Percentiles rank a stretch among this genome's conserved stretches.
Conservation (phyloP, 2,329 filamentous ascomycete genomes). For the Coniochaeta ligniaria region DNA sequence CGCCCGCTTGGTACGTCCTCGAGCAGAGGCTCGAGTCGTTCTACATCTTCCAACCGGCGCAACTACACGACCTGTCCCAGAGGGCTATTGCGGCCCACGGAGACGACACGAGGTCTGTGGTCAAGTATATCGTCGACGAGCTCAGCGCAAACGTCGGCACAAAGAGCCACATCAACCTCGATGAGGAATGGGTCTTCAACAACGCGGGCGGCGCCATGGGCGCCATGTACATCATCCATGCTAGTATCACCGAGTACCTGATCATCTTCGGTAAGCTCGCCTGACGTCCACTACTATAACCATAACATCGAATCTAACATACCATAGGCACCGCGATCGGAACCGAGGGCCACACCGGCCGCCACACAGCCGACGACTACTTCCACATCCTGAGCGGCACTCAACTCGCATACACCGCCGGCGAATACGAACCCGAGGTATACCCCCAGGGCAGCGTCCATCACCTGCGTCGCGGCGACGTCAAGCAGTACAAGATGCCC, state of each 20-base stretch:
- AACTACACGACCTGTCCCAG: slow-evolving; percentile 62
- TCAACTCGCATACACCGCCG: slow-evolving; percentile 68
- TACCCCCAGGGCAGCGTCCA: slow-evolving; percentile 65
- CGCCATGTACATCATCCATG: slow-evolving; percentile 83
- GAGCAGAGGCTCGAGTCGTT: slow-evolving; percentile 55
- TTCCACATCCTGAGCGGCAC: slow-evolving; percentile 82
- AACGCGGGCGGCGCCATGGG: slow-evolving; percentile 90
- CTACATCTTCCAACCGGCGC: slow-evolving; percentile 67
- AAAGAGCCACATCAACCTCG: slow-evolving; percentile 52
- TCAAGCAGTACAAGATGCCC: slow-evolving; percentile 81
- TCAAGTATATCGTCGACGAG: slow-evolving; percentile 63
- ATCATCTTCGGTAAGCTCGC: slow-evolving; percentile 63
- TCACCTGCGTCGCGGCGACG: slow-evolving; percentile 61
- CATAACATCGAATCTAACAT: neutral
- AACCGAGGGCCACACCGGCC: slow-evolving; percentile 81
- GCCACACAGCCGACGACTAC: slow-evolving; percentile 90
- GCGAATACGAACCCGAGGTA: slow-evolving; percentile 59
- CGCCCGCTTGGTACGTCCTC: slow-evolving; percentile 45
- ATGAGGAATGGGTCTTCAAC: slow-evolving; percentile 87
- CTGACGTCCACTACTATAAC: slow-evolving; percentile 7
- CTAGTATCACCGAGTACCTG: slow-evolving; percentile 85
- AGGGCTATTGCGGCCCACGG: slow-evolving; percentile 62
- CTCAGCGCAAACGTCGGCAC: slow-evolving; percentile 48
- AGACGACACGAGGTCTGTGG: slow-evolving; percentile 65
- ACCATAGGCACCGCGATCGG: slow-evolving; percentile 59